A percentile compares a stretch with the other conserved stretches of the same genome.
These are phyloP conservation scores for Teratosphaeria viscida DNA, from an alignment of 2,329 filamentous ascomycete species.

Conservation along the genomic window DNA sequence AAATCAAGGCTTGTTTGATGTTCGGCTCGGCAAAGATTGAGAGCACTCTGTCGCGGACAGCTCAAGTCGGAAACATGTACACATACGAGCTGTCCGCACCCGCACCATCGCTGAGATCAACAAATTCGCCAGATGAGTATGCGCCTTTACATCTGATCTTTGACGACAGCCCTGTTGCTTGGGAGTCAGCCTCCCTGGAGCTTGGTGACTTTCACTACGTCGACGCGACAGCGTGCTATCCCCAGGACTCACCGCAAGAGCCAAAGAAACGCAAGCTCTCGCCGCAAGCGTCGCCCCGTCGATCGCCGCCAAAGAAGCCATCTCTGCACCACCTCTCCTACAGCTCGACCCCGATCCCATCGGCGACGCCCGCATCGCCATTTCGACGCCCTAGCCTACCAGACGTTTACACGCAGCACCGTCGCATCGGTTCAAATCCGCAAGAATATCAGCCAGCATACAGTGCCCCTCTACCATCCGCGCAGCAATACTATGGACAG, in stretches of 20 bases:
- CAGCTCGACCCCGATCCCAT: constrained; percentile 17
- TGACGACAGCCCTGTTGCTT: constrained; percentile 34
- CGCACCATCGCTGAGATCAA: constrained; percentile 55
- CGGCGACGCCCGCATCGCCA: constrained; percentile 28
- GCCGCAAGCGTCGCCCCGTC: constrained; percentile 37
- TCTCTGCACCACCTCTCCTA: constrained; percentile 29
- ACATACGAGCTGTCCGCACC: constrained; percentile 64
- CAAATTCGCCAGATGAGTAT: constrained; percentile 41
- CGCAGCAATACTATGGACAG: constrained; percentile 16
- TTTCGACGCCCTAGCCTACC: constrained; percentile 27
- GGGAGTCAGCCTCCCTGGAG: constrained; percentile 36
- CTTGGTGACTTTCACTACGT: constrained; percentile 53
- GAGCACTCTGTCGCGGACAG: constrained; percentile 45
- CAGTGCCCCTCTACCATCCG: constrained; percentile 9
- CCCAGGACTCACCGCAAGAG: constrained; percentile 19
- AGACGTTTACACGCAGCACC: constrained; percentile 25
- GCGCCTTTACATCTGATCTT: constrained; percentile 52
- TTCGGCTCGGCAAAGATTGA: constrained; percentile 71
- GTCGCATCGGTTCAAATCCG: constrained; percentile 27
- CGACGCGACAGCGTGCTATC: constrained; percentile 17
- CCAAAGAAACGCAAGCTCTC: constrained; percentile 49
- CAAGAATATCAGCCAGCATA: constrained; percentile 22
- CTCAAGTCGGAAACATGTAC: constrained; percentile 47
- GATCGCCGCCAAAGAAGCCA: constrained; percentile 36
- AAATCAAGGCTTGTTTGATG: constrained; percentile 46